Evolutionary conservation across 805 yeast species (phyloP).

Genomic region (Metschnikowia picachoensis): DNA sequence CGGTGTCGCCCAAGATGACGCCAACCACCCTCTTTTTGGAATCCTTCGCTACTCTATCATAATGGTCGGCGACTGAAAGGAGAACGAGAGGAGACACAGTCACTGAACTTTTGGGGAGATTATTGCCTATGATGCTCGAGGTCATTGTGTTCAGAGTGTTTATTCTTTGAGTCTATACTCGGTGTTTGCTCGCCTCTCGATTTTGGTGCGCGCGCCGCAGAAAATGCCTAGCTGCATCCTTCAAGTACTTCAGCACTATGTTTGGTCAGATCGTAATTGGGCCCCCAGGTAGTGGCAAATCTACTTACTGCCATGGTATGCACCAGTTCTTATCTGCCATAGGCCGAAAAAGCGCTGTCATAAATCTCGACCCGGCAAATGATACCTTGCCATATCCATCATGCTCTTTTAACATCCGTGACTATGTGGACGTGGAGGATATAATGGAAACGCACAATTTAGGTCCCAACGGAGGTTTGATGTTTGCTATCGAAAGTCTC

Average conservation of each 20-base stretch:
- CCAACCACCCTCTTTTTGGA: constrained; percentile 85
- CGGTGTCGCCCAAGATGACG: constrained; percentile 81
- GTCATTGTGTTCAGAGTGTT: constrained; percentile 15
- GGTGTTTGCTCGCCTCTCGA: constrained; percentile 6
- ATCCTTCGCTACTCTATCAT: constrained; percentile 74
- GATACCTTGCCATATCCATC: constrained; percentile 61
- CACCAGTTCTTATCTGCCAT: constrained; percentile 89
- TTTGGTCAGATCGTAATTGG: constrained; percentile 94
- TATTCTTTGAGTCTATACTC: neutral
- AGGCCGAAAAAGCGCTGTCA: constrained; percentile 80
- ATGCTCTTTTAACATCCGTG: constrained; percentile 74
- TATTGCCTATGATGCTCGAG: constrained; percentile 32
- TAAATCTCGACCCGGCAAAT: constrained; percentile 92
- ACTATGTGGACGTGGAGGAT: constrained; percentile 70
- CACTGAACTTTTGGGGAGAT: constrained; percentile 53
- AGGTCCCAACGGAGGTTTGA: constrained; percentile 90
- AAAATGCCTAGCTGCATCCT: neutral
- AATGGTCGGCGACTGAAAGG: constrained; percentile 92
- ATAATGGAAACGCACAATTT: constrained; percentile 66
- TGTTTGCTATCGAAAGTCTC: constrained; percentile 77
- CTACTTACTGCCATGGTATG: constrained; percentile 92
- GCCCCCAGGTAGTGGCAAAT: constrained; percentile 97
- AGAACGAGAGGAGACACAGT: constrained; percentile 94
- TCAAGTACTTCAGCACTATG: constrained; percentile 20
- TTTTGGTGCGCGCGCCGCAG: constrained; percentile 12